A percentile compares a stretch with the other conserved stretches of the same genome.
Evolutionary conservation across 2,329 filamentous ascomycete genomes (phyloP).

Genomic region (Scedosporium dehoogii): DNA sequence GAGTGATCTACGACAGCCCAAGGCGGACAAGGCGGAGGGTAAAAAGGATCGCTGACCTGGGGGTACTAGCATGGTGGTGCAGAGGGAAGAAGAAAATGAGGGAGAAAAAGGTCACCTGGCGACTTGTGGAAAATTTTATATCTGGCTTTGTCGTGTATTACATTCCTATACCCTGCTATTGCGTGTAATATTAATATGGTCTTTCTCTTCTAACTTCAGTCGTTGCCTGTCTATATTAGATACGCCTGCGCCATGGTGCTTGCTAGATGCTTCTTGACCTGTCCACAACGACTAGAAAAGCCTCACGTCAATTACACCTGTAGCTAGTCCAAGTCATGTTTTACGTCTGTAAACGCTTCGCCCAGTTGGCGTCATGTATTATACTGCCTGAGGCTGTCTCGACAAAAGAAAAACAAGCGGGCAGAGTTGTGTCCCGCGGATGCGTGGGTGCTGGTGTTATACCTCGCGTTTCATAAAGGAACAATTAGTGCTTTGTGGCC

Average conservation of each 20-base stretch:
- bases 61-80: background rate
- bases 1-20: slow-evolving; percentile 32
- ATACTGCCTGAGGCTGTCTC: background rate
- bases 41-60: slow-evolving; percentile 38
- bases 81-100: no score
- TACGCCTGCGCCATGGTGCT: no score
- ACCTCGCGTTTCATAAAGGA: background rate
- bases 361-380: background rate
- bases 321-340: background rate
- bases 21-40: slow-evolving; percentile 30
- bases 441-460: background rate
- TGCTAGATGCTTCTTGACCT: no score
- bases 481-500: background rate
- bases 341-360: background rate
- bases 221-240: no score
- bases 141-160: background rate
- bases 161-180: background rate
- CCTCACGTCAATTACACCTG: no score
- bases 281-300: no score
- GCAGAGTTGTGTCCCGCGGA: background rate
- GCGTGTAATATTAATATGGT: background rate
- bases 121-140: background rate
- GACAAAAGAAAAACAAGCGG: background rate
- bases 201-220: background rate
- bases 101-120: no score